A percentile compares a stretch with the other conserved stretches of the same genome.
These are phyloP conservation scores for Amborella trichopoda DNA, from an alignment of 164 flowering plant species.

Conservation along the genomic window DNA sequence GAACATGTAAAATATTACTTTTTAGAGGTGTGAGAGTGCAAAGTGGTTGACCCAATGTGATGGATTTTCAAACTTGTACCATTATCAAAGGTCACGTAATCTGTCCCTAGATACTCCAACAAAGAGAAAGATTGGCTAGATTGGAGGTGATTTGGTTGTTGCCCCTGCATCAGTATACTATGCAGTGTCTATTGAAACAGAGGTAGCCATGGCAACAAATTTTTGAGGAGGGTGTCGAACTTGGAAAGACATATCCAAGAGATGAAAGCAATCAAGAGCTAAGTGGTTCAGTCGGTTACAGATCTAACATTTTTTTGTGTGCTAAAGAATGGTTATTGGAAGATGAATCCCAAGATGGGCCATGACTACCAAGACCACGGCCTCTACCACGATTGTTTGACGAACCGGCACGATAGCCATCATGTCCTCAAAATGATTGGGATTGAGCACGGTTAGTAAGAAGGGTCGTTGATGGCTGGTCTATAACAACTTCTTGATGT, in stretches of 20 bases:
- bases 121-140: not conserved
- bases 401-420: no score
- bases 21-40: not conserved
- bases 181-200: not conserved
- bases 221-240: not conserved
- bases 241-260: not conserved
- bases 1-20: not conserved
- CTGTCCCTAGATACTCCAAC: not conserved
- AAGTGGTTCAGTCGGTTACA: not conserved
- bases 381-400: not conserved
- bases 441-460: not conserved
- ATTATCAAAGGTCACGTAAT: not conserved
- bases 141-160: not conserved
- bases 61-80: not conserved
- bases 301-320: not conserved
- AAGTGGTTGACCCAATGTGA: not conserved
- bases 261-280: conserved; percentile 1
- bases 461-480: not conserved
- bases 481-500: not conserved
- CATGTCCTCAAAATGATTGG: no score
- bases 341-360: not conserved
- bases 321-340: not conserved
- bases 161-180: not conserved
- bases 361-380: not conserved
- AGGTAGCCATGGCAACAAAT: not conserved